Conservation (phyloP, 139 green algal species). For the Ostreobium quekettii region DNA sequence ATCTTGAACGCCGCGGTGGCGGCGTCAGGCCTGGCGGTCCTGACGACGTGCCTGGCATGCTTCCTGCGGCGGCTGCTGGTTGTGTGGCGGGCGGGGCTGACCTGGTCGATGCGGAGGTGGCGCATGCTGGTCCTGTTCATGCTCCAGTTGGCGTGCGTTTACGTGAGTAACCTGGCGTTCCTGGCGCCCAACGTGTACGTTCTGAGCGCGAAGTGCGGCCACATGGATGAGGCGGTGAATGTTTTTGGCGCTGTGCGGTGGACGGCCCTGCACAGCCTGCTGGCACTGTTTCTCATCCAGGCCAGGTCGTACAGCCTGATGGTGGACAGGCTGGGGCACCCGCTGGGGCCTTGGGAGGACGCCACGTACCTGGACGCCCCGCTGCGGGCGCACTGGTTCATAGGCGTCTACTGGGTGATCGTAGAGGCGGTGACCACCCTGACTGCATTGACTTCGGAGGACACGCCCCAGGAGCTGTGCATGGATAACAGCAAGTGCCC, state of each 20-base stretch:
- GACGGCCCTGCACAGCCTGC: constrained; percentile 27
- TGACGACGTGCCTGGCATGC: neutral
- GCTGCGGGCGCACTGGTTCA: neutral
- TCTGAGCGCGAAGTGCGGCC: constrained; percentile 15
- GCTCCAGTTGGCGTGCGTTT: neutral
- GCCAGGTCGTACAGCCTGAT: neutral
- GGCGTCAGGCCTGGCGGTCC: neutral
- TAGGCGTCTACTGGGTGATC: neutral
- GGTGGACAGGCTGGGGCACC: neutral
- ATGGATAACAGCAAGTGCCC: neutral
- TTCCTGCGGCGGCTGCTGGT: neutral
- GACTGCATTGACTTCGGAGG: no score
- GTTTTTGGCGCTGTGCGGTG: constrained; percentile 22
- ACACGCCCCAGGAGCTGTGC: no score
- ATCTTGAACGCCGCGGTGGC: no score
- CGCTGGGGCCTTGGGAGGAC: neutral
- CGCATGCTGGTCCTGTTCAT: neutral
- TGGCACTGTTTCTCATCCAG: constrained; percentile 25
- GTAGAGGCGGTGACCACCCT: neutral
- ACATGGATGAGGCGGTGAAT: constrained; percentile 17
- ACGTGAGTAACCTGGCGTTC: constrained; percentile 24
- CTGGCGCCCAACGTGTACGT: constrained; percentile 27
- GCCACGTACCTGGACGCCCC: neutral
- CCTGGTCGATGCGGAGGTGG: neutral
- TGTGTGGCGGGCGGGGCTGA: neutral